A percentile compares a stretch with the other conserved stretches of the same genome.
Conservation (phyloP, 768 basidiomycete genomes). For the Suillus subluteus region DNA sequence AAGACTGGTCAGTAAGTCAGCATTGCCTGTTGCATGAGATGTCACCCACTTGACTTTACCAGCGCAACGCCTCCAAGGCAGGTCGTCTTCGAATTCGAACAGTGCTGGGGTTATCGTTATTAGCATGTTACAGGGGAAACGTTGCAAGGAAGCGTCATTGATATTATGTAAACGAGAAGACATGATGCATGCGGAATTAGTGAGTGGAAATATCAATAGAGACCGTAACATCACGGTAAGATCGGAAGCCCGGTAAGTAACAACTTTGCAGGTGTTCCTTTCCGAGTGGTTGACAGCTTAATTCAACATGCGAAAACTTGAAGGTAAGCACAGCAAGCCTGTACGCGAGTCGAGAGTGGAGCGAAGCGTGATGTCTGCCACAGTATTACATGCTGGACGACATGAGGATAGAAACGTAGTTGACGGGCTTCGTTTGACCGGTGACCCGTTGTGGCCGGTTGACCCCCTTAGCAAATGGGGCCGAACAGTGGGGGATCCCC, state of each 20-base stretch:
- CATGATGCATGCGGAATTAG: not conserved
- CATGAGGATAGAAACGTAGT: not conserved
- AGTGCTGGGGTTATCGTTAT: not conserved
- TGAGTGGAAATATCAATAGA: not conserved
- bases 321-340: conserved; percentile 2
- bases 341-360: not conserved
- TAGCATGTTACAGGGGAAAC: not conserved
- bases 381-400: not conserved
- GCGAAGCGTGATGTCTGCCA: not conserved
- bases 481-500: conserved; percentile 2
- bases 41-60: not conserved
- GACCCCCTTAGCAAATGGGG: not conserved
- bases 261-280: not conserved
- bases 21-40: not conserved
- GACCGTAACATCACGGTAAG: not conserved
- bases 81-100: not conserved
- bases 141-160: not conserved
- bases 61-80: not conserved
- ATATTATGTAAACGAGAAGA: not conserved
- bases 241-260: not conserved
- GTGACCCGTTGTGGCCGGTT: too few relatives aligned
- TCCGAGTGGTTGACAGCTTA: not conserved
- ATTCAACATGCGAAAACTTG: not conserved
- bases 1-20: not conserved
- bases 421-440: too few relatives aligned